Evolutionary conservation across 352 stramenopile genomes (phyloP).

Genomic region (Phytopythium vexans): DNA sequence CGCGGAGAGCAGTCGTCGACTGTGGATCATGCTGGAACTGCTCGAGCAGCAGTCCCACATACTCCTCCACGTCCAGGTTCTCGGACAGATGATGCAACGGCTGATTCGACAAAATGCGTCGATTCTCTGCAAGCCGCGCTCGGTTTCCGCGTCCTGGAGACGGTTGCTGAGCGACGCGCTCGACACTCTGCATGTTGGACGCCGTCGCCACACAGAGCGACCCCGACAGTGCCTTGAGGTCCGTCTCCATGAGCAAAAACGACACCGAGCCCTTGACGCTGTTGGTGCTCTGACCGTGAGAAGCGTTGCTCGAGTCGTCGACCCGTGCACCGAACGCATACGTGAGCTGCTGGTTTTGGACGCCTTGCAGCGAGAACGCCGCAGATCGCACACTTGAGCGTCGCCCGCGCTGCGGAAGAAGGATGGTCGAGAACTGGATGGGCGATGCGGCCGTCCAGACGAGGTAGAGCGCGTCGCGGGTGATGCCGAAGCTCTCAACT

Average conservation of each 20-base stretch:
- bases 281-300: slow-evolving; percentile 28
- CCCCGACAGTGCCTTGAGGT: slow-evolving; percentile 22
- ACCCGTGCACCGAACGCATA: slow-evolving; percentile 56
- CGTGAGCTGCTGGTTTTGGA: slow-evolving; percentile 33
- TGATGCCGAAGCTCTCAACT: slow-evolving; percentile 62
- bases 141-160: slow-evolving; percentile 9
- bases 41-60: slow-evolving; percentile 44
- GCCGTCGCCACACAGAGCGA: slow-evolving; percentile 63
- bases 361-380: slow-evolving; percentile 64
- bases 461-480: slow-evolving; percentile 58
- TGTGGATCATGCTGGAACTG: slow-evolving; percentile 57
- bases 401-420: slow-evolving; percentile 37
- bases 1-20: slow-evolving; percentile 36
- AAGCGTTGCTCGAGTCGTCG: slow-evolving; percentile 9
- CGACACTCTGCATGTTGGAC: slow-evolving; percentile 62
- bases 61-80: slow-evolving; percentile 51
- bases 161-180: slow-evolving; percentile 11
- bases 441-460: slow-evolving; percentile 59
- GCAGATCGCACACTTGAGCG: slow-evolving; percentile 53
- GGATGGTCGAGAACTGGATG: slow-evolving; percentile 61
- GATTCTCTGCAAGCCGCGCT: not conserved
- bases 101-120: not conserved
- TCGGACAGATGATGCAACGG: slow-evolving; percentile 33
- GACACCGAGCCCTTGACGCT: slow-evolving; percentile 63
- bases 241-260: slow-evolving; percentile 56